phyloP scores from a whole-genome alignment of 352 stramenopile species.

The Phytophthora parvispora region DNA sequence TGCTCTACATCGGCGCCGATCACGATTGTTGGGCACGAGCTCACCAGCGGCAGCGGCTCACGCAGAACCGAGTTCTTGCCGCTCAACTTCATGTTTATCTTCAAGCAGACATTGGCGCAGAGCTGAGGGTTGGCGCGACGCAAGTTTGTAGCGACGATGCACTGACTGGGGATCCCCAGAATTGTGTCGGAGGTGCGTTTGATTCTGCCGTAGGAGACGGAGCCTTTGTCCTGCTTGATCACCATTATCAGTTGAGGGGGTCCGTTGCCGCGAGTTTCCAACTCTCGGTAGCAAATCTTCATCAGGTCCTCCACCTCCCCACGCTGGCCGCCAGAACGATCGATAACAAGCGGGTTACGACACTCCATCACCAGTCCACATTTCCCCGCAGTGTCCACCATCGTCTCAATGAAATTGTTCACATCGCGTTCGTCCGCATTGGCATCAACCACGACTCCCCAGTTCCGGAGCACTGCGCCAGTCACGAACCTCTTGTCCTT shows the following conservation, averaged over 20 bases:
- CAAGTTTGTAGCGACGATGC: conserved; percentile 58
- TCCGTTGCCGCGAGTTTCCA: conserved; percentile 32
- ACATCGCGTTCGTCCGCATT: conserved; percentile 38
- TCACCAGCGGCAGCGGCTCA: conserved; percentile 51
- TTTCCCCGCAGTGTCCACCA: conserved; percentile 42
- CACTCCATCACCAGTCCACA: conserved; percentile 49
- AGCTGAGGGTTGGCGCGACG: conserved; percentile 52
- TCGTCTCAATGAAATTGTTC: conserved; percentile 43
- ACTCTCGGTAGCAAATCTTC: conserved; percentile 50
- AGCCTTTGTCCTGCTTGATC: conserved; percentile 51
- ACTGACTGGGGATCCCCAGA: conserved; percentile 76
- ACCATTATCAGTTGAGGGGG: conserved; percentile 65
- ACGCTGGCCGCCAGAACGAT: conserved; percentile 15
- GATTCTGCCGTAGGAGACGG: conserved; percentile 55
- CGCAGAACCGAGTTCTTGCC: conserved; percentile 69
- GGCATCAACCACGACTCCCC: conserved; percentile 62
- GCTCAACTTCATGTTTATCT: conserved; percentile 82
- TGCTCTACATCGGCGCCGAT: conserved; percentile 84
- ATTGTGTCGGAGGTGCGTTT: conserved; percentile 76
- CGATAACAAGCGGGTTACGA: conserved; percentile 29
- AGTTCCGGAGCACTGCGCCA: conserved; percentile 49
- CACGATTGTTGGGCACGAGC: conserved; percentile 66
- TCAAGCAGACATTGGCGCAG: conserved; percentile 68
- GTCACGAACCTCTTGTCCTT: conserved; percentile 73
- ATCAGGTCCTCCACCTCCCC: conserved; percentile 72